phyloP scores from a whole-genome alignment of 2,329 filamentous ascomycete species.

The Pseudopyrenochaeta lycopersici region DNA sequence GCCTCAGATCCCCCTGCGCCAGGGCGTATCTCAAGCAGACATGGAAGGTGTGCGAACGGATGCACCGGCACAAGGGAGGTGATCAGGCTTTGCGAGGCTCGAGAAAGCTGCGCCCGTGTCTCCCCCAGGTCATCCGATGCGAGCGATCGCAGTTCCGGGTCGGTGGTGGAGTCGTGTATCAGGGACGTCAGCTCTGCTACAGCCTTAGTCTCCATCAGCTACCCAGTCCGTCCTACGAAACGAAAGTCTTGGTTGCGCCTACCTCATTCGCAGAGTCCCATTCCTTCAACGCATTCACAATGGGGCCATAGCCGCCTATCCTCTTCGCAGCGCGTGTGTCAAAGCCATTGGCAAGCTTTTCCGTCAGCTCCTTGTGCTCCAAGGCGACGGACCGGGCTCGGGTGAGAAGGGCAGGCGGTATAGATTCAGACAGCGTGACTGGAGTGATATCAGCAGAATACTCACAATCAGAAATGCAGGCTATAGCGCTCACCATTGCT shows the following conservation, averaged over 20 bases:
- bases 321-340: constrained; percentile 66
- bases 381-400: constrained; percentile 64
- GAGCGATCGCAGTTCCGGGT: constrained; percentile 66
- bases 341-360: constrained; percentile 63
- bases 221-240: neutral
- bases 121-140: constrained; percentile 74
- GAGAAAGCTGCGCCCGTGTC: constrained; percentile 69
- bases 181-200: constrained; percentile 77
- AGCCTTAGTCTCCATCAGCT: constrained; percentile 52
- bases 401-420: constrained; percentile 65
- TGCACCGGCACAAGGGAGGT: constrained; percentile 84
- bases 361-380: constrained; percentile 64
- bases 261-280: constrained; percentile 69
- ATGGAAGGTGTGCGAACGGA: constrained; percentile 88
- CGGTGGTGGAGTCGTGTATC: constrained; percentile 71
- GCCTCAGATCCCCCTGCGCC: constrained; percentile 93
- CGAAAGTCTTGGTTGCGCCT: constrained; percentile 17
- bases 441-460: constrained; percentile 14
- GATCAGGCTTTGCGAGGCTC: constrained; percentile 74
- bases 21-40: constrained; percentile 89
- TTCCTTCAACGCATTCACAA: constrained; percentile 62
- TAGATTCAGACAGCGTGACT: constrained; percentile 38
- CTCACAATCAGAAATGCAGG: neutral
- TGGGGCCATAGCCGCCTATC: constrained; percentile 63
- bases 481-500: constrained; percentile 28